Evolutionary conservation across 371 early-diverging fungal species (phyloP), one percentile per base, ranked within the genome.

Genomic region (Nematocida ironsii): DNA sequence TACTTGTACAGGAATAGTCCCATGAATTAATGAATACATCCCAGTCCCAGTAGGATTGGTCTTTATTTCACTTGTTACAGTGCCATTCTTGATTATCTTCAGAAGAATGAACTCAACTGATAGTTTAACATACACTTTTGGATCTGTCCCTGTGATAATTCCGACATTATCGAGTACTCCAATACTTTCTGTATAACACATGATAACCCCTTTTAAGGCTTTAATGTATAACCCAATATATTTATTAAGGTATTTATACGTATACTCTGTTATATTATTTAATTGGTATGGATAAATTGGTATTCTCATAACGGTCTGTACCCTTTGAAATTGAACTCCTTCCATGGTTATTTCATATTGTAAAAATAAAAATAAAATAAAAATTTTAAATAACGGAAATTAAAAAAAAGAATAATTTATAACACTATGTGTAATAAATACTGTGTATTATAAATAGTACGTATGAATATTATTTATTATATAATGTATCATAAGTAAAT

Each of bases 171-270:
- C 27, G 18, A 58, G 5, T 18, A 78, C 45, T 0, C 61, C 69
- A 2, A 78, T 42, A 9, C 56, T 54, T n/a, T 60, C 71, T 5
- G 66, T 50, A 25, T 78, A 78, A 45, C 80, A 69, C n/a, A 78
- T 60, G 3, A 78, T 70, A 39, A 78, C 20, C 45, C 69, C 68
- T 57, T 54, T 68, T 6, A 78, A 33, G 16, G 20, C 45, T 42
- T 78, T 78, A 11, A 70, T 40, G 40, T 78, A 78, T 69, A 39
- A 20, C 27, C 80, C 80, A 18, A 78, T 20, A 61, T 13, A 60
- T 9, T n/a, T 16, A 45, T 69, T 70, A 6, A 78, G 55, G 61
- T 61, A 56, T 18, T 18, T 57, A 42, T 70, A 71, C n/a, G 69
- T 33, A 54, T 13, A 50, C 13, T 60, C 71, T 18, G 60, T 13